Evolutionary conservation across 805 yeast genomes (phyloP), one percentile per base, ranked within the genome.

Genomic region (Kodamaea kaohsiungensis): DNA sequence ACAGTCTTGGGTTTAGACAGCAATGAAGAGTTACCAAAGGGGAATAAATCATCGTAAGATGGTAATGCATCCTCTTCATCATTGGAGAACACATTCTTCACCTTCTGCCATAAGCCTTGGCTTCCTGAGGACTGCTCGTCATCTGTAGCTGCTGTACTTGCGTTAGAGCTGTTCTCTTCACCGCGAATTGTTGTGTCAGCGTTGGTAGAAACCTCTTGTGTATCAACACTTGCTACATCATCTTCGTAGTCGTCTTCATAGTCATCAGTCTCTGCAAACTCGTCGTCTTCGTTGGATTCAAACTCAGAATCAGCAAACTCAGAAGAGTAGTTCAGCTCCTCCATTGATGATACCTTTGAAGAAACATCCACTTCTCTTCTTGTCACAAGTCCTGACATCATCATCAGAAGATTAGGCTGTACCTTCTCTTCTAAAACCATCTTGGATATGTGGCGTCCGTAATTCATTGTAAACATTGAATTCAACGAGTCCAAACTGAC

Each of bases 21-120:
- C 51, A 46, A 48, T 1, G 59, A 55, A 1, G 63, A 60, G 17
- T 56, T 59, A 8, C 80, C 80, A 51, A 74, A 71, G 35, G 95
- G 96, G 75, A 83, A 88, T 42, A 88, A 75, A 56, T 88, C 96
- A 61, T 88, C 89, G 64, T 88, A 88, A 16, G 83, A 78, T 2
- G 96, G 96, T 59, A 88, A 76, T 5, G 63, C 65, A 10, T 66
- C 68, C 18, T 65, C 66, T 19, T 60, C 66, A 39, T 70, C 73
- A 33, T 69, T 67, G 48, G 70, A 66, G 58, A 76, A 76, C 4
- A 74, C 79, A 46, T 73, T 71, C 60, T 75, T 76, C 51, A 76
- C 74, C 58, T 69, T 72, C 51, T 72, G 76, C 81, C 81, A 76
- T 49, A 76, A 63, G 3, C 77, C 75, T 9, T 27, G 43, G 33